Evolutionary conservation across 1,284 basidiomycete species (phyloP).

Genomic region (Nidula niveotomentosa): DNA sequence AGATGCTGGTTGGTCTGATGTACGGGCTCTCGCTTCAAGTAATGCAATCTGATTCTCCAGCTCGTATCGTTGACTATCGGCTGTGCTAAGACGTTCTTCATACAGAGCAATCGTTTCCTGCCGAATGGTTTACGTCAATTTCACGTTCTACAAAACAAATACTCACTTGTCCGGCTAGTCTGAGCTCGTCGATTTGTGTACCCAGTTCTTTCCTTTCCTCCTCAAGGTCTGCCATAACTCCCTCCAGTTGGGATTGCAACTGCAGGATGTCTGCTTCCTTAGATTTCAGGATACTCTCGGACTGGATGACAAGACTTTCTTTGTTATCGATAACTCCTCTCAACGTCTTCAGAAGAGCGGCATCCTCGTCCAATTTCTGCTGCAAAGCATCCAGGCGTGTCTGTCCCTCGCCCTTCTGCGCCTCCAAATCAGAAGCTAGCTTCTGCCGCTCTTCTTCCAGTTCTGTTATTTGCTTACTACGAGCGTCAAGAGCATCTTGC

Average conservation of each 20-base stretch:
- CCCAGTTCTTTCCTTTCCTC: constrained; percentile 68
- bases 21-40: constrained; percentile 47
- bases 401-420: constrained; percentile 38
- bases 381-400: constrained; percentile 22
- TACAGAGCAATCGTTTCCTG: constrained; percentile 90
- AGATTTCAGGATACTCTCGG: constrained; percentile 41
- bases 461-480: constrained; percentile 48
- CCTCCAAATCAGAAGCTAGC: constrained; percentile 43
- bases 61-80: constrained; percentile 76
- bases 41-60: constrained; percentile 68
- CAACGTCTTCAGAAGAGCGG: background rate
- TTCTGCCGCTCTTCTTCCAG: constrained; percentile 45
- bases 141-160: background rate
- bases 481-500: constrained; percentile 49
- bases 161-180: constrained; percentile 78
- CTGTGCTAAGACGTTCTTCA: constrained; percentile 78
- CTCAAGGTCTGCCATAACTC: constrained; percentile 47
- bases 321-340: background rate
- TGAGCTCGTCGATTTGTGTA: constrained; percentile 76
- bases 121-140: background rate
- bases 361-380: background rate
- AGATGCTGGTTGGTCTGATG: constrained; percentile 21
- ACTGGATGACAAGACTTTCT: background rate
- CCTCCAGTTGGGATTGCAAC: constrained; percentile 49
- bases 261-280: constrained; percentile 59